Evolutionary conservation across 805 yeast genomes (phyloP).

Genomic region (Vanderwaltozyma tropicalis): DNA sequence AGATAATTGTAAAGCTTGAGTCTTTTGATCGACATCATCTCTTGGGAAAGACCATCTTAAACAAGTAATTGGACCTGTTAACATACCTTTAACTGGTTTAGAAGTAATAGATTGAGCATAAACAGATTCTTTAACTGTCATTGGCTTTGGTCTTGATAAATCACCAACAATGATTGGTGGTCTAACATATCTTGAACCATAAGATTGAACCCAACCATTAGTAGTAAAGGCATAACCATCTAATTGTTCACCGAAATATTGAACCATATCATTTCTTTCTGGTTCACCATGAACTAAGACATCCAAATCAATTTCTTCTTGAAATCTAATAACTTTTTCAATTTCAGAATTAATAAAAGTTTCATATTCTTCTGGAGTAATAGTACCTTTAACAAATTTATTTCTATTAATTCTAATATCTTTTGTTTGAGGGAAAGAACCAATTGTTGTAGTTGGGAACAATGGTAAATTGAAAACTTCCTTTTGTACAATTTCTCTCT

Average conservation of each 20-base stretch:
- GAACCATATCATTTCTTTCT: slow-evolving; percentile 99
- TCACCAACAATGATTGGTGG: slow-evolving; percentile 99
- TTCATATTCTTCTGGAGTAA: slow-evolving; percentile 91
- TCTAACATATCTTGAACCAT: slow-evolving; percentile 99
- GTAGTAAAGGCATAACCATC: slow-evolving; percentile 97
- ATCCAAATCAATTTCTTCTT: slow-evolving; percentile 97
- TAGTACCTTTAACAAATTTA: slow-evolving; percentile 94
- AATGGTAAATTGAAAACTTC: slow-evolving; percentile 82
- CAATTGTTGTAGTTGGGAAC: slow-evolving; percentile 99
- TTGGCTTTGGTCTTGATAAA: slow-evolving; percentile 94
- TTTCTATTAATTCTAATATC: slow-evolving; percentile 98
- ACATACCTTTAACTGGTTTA: slow-evolving; percentile 99
- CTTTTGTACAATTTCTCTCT: slow-evolving; percentile 82
- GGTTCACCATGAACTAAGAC: slow-evolving; percentile 99
- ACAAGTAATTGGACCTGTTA: slow-evolving; percentile 99
- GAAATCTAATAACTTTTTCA: slow-evolving; percentile 93
- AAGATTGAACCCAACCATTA: slow-evolving; percentile 99
- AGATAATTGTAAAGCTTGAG: slow-evolving; percentile 93
- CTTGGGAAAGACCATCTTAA: slow-evolving; percentile 99
- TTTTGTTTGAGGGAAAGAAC: slow-evolving; percentile 99
- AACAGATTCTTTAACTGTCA: slow-evolving; percentile 98
- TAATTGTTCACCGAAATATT: slow-evolving; percentile 98
- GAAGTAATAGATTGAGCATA: slow-evolving; percentile 94
- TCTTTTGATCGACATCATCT: slow-evolving; percentile 87
- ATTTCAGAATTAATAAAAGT: slow-evolving; percentile 94